phyloP scores from a whole-genome alignment of 345 rosid genomes.

The Linum lewisii region DNA sequence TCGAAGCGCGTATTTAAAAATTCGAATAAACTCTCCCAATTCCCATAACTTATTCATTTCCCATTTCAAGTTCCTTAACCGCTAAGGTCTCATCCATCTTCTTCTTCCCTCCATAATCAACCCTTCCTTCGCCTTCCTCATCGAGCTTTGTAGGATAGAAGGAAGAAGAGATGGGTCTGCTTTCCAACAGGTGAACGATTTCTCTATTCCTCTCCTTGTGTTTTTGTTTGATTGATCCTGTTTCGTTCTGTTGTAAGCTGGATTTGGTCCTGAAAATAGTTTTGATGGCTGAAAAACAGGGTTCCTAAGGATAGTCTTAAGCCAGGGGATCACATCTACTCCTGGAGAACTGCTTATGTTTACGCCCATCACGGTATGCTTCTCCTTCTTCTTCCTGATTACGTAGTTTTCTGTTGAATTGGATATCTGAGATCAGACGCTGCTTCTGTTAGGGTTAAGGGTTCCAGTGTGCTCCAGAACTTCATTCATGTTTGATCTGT shows the following conservation, averaged over 20 bases:
- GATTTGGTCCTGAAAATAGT: background rate
- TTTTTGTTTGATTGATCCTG: background rate
- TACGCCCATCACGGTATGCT: conserved; percentile 84
- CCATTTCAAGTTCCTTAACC: too few relatives aligned
- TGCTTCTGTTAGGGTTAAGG: too few relatives aligned
- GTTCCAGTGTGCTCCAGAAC: too few relatives aligned
- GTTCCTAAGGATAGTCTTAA: conserved; percentile 42
- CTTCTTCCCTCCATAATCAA: too few relatives aligned
- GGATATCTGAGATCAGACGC: too few relatives aligned
- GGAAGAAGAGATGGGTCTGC: conserved; percentile 54
- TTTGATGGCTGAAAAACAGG: conserved; percentile 20
- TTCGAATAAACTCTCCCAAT: too few relatives aligned
- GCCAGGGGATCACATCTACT: conserved; percentile 85
- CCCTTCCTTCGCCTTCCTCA: too few relatives aligned
- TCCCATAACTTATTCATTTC: too few relatives aligned
- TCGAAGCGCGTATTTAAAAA: too few relatives aligned
- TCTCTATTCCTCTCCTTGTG: background rate
- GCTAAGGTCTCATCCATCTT: too few relatives aligned
- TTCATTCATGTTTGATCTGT: too few relatives aligned
- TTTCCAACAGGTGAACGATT: conserved; percentile 62
- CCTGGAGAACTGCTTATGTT: conserved; percentile 85
- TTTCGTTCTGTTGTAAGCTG: background rate
- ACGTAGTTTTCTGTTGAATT: background rate
- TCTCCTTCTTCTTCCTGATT: background rate
- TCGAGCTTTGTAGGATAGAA: too few relatives aligned